Base-by-base conservation (phyloP, 495 filamentous ascomycete genomes). In the Penicillium alfredii region DNA sequence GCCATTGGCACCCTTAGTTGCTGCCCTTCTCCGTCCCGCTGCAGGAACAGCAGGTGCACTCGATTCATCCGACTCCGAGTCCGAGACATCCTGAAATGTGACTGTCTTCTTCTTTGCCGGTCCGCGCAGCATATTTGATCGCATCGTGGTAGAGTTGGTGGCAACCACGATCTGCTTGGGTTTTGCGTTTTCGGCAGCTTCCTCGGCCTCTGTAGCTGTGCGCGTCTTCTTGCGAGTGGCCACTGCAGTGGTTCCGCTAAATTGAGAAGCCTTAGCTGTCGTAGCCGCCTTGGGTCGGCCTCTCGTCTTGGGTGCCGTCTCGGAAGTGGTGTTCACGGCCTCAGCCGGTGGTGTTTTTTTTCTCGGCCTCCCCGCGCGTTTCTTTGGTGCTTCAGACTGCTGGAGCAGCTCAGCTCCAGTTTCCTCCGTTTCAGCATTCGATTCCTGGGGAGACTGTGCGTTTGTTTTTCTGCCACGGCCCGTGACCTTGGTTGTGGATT, bases 71-170 rank as follows among this genome's bases (percentile, higher is more conserved):
- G 50, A 58, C 7, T 68, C 72, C 2, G 58, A 61, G 5, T 57
- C 62, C 3, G 53, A 42, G 4, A 59, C 29, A 30, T 73, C 68
- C 40, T 68, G 59, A 40, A 77, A 77, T 4, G 69, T 74, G 18
- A 77, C 73, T 13, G 55, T 73, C 47, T 77, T 77, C 55, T 67
- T 72, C 28, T 68, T 66, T 1, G 64, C 66, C 8, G 61, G 60
- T 3, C 62, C 63, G 8, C 56, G 58, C 23, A 64, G 37, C n/a
- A 66, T 29, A 34, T 65, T 66, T 16, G 64, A 63, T 6, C 57
- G 54, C 42, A 60, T 51, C 0, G 37, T 33, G 8, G 51, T 50
- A 5, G 65, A 64, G 17, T 56, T 56, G 0, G 58, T 64, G 9
- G 55, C 37, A 29, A 64, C 54, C 9, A 40, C 38, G 7, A 63